Percentiles rank a stretch among this genome's conserved stretches.
Evolutionary conservation across 306 rosid genomes (phyloP).

Genomic region (Cicer cuneatum): DNA sequence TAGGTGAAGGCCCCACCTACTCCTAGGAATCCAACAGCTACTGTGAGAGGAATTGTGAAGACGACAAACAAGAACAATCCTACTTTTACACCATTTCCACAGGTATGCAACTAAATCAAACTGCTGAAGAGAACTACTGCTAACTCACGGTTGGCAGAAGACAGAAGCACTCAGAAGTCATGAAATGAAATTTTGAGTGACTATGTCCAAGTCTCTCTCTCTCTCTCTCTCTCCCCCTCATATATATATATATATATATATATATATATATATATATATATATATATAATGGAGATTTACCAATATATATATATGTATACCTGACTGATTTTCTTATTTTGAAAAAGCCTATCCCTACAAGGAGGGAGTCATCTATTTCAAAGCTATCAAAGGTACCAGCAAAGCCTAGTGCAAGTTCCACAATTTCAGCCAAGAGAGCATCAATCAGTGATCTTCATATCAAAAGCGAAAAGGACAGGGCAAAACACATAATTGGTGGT

Average conservation of each 20-base stretch:
- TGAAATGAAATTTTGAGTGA: constrained; percentile 26
- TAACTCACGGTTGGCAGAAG: constrained; percentile 7
- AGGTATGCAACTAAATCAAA: constrained; percentile 55
- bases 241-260: too few relatives aligned
- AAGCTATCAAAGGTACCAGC: constrained; percentile 61
- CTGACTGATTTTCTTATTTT: constrained; percentile 42
- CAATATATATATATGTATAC: neutral
- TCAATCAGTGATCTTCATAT: constrained; percentile 58
- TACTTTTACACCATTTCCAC: constrained; percentile 56
- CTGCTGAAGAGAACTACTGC: constrained; percentile 24
- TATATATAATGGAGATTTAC: too few relatives aligned
- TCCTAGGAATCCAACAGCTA: constrained; percentile 59
- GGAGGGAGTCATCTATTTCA: constrained; percentile 57
- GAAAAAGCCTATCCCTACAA: constrained; percentile 54
- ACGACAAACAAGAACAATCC: constrained; percentile 55
- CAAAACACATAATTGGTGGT: constrained; percentile 63
- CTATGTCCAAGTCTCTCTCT: neutral
- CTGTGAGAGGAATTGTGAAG: constrained; percentile 61
- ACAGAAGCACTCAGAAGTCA: constrained; percentile 10
- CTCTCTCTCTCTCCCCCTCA: too few relatives aligned
- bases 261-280: too few relatives aligned
- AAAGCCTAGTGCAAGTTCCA: constrained; percentile 63
- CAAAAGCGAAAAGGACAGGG: constrained; percentile 57
- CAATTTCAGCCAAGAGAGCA: constrained; percentile 66
- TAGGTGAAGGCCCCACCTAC: constrained; percentile 60